Conservation (phyloP, 208 protist species). For the Leishmania arabica region DNA sequence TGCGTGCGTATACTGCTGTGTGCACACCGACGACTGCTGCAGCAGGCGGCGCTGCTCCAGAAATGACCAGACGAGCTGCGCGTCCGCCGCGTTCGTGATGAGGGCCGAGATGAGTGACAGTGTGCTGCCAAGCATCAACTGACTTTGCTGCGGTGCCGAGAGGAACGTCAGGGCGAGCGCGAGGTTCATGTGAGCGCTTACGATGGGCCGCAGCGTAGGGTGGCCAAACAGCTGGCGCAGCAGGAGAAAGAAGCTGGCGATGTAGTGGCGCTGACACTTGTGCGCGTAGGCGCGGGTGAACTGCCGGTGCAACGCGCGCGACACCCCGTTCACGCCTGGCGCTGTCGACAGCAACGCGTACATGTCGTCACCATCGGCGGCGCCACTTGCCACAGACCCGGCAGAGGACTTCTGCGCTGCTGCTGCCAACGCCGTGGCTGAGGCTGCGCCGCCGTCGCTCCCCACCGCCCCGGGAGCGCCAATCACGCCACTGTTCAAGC, state of each 20-base stretch:
- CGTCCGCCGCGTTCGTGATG: constrained; percentile 59
- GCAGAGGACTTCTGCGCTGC: background rate
- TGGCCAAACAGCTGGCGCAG: constrained; percentile 76
- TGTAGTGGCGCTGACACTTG: constrained; percentile 65
- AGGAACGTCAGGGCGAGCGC: constrained; percentile 66
- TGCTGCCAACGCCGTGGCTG: background rate
- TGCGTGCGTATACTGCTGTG: constrained; percentile 6
- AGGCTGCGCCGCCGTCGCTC: constrained; percentile 7
- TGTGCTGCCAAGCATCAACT: constrained; percentile 69
- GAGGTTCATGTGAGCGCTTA: constrained; percentile 57
- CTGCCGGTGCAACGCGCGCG: constrained; percentile 45
- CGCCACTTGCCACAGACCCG: background rate
- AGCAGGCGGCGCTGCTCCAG: constrained; percentile 65
- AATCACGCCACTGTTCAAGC: constrained; percentile 38
- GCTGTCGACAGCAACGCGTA: constrained; percentile 15
- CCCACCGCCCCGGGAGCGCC: background rate
- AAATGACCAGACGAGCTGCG: constrained; percentile 59
- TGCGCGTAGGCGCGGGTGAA: constrained; percentile 61
- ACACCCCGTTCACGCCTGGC: constrained; percentile 7
- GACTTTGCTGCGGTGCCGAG: constrained; percentile 57
- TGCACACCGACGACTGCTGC: constrained; percentile 24
- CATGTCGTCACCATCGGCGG: constrained; percentile 11
- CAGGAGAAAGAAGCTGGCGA: constrained; percentile 75
- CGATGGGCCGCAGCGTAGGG: constrained; percentile 42
- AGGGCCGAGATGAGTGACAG: constrained; percentile 77